Percentiles rank a stretch among this genome's conserved stretches.
These are phyloP conservation scores for Veloporphyrellus conicus DNA, from an alignment of 1,284 basidiomycete species.

Conservation along the genomic window DNA sequence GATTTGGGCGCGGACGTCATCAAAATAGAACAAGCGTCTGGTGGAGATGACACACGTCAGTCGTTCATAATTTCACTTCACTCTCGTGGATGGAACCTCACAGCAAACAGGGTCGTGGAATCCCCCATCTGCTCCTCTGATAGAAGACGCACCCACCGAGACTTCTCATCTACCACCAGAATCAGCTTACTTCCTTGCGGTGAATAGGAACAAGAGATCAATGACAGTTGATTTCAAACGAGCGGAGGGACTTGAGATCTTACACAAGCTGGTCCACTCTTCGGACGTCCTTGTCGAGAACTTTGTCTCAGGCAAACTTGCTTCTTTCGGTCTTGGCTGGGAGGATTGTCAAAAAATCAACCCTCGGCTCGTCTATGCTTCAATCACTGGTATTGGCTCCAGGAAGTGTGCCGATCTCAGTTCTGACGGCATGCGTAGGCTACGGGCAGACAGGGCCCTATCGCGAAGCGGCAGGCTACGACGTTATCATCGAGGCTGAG, in stretches of 20 bases:
- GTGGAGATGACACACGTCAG: slow-evolving; percentile 88
- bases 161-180: slow-evolving; percentile 77
- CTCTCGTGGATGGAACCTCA: slow-evolving; percentile 11
- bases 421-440: slow-evolving; percentile 43
- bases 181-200: slow-evolving; percentile 88
- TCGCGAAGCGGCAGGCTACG: slow-evolving; percentile 79
- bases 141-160: slow-evolving; percentile 46
- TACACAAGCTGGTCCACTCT: slow-evolving; percentile 67
- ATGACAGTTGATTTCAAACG: slow-evolving; percentile 87
- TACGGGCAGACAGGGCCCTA: slow-evolving; percentile 95
- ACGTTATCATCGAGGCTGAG: slow-evolving; percentile 88
- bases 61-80: slow-evolving; percentile 14
- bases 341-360: slow-evolving; percentile 81
- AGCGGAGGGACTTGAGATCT: slow-evolving; percentile 71
- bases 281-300: slow-evolving; percentile 91
- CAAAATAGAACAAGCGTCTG: slow-evolving; percentile 78
- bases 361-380: slow-evolving; percentile 81
- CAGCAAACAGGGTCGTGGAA: slow-evolving; percentile 63
- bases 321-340: slow-evolving; percentile 80
- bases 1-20: slow-evolving; percentile 90
- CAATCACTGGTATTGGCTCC: slow-evolving; percentile 64
- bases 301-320: slow-evolving; percentile 80
- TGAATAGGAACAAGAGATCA: slow-evolving; percentile 87
- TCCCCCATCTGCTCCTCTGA: slow-evolving; percentile 70
- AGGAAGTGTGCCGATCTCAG: background rate